Evolutionary conservation across 352 stramenopile genomes (phyloP).

Genomic region (Peronosclerospora sorghi): DNA sequence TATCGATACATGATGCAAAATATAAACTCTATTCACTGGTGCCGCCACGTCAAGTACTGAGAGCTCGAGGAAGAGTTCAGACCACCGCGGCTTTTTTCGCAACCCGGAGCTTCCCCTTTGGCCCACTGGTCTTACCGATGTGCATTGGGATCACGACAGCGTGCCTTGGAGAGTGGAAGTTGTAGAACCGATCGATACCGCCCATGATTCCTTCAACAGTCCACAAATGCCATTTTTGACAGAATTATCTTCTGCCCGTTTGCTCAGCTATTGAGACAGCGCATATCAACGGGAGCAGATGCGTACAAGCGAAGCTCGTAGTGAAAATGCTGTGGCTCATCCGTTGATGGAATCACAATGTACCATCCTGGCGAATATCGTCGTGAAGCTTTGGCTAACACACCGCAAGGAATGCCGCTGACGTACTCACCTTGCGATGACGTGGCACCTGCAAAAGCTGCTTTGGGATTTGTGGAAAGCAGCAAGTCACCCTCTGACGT

Average conservation of each 20-base stretch:
- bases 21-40: too few relatives aligned
- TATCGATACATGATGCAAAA: too few relatives aligned
- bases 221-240: too few relatives aligned
- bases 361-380: slow-evolving; percentile 48
- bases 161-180: too few relatives aligned
- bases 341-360: slow-evolving; percentile 65
- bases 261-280: slow-evolving; percentile 15
- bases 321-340: slow-evolving; percentile 39
- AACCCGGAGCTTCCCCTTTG: too few relatives aligned
- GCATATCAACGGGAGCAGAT: slow-evolving; percentile 29
- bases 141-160: too few relatives aligned
- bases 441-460: slow-evolving; percentile 36
- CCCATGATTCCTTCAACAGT: too few relatives aligned
- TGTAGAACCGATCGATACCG: too few relatives aligned
- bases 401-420: slow-evolving; percentile 38
- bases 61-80: too few relatives aligned
- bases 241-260: neutral
- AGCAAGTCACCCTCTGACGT: slow-evolving; percentile 40
- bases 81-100: too few relatives aligned
- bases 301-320: slow-evolving; percentile 57
- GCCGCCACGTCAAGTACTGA: too few relatives aligned
- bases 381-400: slow-evolving; percentile 25
- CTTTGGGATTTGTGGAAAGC: slow-evolving; percentile 49
- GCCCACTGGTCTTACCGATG: too few relatives aligned
- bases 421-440: slow-evolving; percentile 51